Evolutionary conservation across 352 stramenopile genomes (phyloP), one percentile per base, ranked within the genome.

Genomic region (Phytophthora tubulina): DNA sequence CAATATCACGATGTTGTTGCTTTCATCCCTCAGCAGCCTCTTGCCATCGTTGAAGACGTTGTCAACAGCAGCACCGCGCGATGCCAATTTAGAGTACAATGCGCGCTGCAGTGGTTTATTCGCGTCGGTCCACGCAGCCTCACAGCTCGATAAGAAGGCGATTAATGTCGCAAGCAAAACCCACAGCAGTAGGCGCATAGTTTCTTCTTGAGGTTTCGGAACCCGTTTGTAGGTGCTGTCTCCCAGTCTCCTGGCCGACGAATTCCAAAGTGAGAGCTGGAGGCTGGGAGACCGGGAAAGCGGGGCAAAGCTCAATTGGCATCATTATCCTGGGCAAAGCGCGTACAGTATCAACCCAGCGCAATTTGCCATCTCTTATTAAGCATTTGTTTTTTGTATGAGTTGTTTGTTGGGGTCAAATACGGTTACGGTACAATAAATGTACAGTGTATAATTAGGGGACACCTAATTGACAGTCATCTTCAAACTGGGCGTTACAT

Each of bases 121-220:
- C 51, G 35, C 27, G 33, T 46, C 17, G 33, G 4, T 2, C 41
- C 36, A 50, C 11, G 35, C 36, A 3, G 53, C 53, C 17, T 60
- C 36, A 49, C 53, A 49, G 38, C 38, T 36, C 21, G 53, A 60
- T 38, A 60, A 13, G 14, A 60, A 38, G 21, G 38, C 15, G 38
- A 49, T 14, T 17, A 60, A 38, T 36, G 53, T 36, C 53, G 39
- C 53, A 14, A 60, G 38, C 38, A 60, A 13, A 13, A 32, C 14
- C 53, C 35, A 50, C 36, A 60, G 36, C 5, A 60, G 11, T 21
- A 60, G 11, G 7, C 53, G 35, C 53, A 60, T 60, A 15, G 39
- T 17, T 46, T 27, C 21, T 27, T 27, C 21, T 27, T 27, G 21
- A 27, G 21, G 21, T 27, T 27, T 27, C 21, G 21, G 21, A 27